Evolutionary conservation across 2,329 filamentous ascomycete species (phyloP), one percentile per base, ranked within the genome.

Genomic region (Zarea fungicola): DNA sequence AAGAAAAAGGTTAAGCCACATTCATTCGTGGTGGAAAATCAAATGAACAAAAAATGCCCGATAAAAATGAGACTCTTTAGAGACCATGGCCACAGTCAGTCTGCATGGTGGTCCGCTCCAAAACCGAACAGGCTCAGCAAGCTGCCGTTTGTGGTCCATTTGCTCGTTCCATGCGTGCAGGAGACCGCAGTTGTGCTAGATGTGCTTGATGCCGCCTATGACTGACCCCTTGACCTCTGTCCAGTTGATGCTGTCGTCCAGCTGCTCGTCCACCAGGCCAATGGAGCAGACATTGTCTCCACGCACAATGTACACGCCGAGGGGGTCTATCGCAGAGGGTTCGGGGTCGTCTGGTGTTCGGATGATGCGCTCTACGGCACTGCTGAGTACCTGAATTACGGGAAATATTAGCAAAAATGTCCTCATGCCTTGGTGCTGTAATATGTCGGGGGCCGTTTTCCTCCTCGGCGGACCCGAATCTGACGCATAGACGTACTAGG

Each of bases 221-320:
- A 86, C 82, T 51, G 84, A 82, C 5, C 92, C 92, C 64, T 87
- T 85, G 32, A 99, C 93, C 66, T 95, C 84, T 18, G 78, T 77
- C 93, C 93, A 99, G 70, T 96, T 85, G 63, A 99, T 97, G 59
- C 85, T 90, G 32, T 77, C 79, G 69, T 99, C 93, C 51, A 97
- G 73, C 58, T 87, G 79, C 68, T 96, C 91, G 65, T 99, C 90
- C 26, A 99, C 84, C 50, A 95, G 74, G 2, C 93, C 93, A 50
- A 93, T 87, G 14, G 95, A 77, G 54, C 90, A 91, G 41, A 99
- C 92, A 62, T 95, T 96, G 65, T 99, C 93, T 45, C 93, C 93
- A 52, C 93, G 81, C 50, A 99, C 87, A 50, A 99, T 78, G 65
- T 96, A 97, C 6, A 97, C 71, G 2, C 93, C 93, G 54, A 96